Base-by-base conservation (phyloP, 164 flowering plant species). In the Stephania cephalantha region DNA sequence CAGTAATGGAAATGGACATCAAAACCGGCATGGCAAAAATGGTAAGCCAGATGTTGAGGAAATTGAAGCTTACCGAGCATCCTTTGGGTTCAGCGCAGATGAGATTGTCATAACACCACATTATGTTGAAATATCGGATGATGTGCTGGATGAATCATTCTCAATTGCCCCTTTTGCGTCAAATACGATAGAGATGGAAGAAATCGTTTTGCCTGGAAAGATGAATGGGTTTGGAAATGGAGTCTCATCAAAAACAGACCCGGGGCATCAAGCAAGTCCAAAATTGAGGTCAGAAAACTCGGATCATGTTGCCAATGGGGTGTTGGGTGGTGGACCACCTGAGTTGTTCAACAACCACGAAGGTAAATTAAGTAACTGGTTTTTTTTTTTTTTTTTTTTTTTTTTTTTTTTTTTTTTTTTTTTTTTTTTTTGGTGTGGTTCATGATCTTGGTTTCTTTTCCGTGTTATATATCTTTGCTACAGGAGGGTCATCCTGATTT, bases 51-150 rank as follows among this genome's bases (percentile, higher is more conserved):
- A 95, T 80, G 90, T 80, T 65, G 99, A 95, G 79, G 99, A 95
- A 81, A 75, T 89, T 68, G 99, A 95, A 85, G 97, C 99, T 73
- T 95, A 93, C 79, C 82, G 99, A 79, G 99, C 97, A 63, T 95
- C 99, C 50, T 95, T 95, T 83, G 99, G 99, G 70, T 95, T 95
- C 85, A 95, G 99, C 85, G 99, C 99, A 46, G 99, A 95, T 86
- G 99, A 95, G 81, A 87, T 92, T 64, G 82, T 89, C 76, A 86
- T 86, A 45, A 89, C 97, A 22, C 78, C 87, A 50, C 94, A 91
- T 2, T 93, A 89, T 82, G 93, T 91, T 67, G 97, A 95, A 84
- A 90, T 90, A 25, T 82, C 94, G 69, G 94, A 91, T 82, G 90
- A 91, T 83, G 88, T 83, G 5, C 67, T 79, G 79, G 98, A 93